Conservation (phyloP, 495 filamentous ascomycete genomes). For the Penicillium silybi region DNA sequence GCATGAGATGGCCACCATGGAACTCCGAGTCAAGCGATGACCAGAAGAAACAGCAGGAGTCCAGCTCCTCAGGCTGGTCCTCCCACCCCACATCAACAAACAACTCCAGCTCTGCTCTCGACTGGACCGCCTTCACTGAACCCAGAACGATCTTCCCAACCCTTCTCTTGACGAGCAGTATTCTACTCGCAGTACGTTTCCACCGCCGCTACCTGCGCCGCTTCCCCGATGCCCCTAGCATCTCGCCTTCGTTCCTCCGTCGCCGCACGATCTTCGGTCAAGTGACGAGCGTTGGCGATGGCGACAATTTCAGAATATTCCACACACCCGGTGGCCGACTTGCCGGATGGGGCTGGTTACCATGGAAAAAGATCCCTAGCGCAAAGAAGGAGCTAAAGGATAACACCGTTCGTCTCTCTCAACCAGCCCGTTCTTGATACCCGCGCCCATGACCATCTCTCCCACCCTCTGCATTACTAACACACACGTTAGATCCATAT, state of each 20-base stretch:
- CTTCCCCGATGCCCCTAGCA: constrained; percentile 67
- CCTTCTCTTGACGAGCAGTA: constrained; percentile 62
- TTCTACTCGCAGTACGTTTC: constrained; percentile 55
- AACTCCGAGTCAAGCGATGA: constrained; percentile 37
- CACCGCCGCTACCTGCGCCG: constrained; percentile 67
- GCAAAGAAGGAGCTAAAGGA: constrained; percentile 64
- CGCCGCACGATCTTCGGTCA: constrained; percentile 71
- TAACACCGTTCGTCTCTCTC: constrained; percentile 60
- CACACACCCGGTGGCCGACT: constrained; percentile 88
- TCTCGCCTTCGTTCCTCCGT: constrained; percentile 64
- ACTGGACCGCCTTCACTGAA: constrained; percentile 67
- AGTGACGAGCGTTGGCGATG: constrained; percentile 94
- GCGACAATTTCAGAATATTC: constrained; percentile 88
- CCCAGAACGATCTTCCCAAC: constrained; percentile 63
- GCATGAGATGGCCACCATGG: constrained; percentile 55
- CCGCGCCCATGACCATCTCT: not conserved
- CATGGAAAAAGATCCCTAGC: constrained; percentile 65
- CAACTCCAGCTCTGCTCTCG: constrained; percentile 20
- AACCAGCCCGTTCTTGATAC: not conserved
- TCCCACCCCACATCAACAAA: constrained; percentile 12
- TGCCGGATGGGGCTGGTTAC: constrained; percentile 88
- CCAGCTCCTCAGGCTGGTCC: constrained; percentile 9
- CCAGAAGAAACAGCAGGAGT: constrained; percentile 16
- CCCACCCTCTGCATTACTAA: not conserved
- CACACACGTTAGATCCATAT: constrained; percentile 57